Evolutionary conservation across 768 basidiomycete species (phyloP).

Genomic region (Suillus hirtellus): DNA sequence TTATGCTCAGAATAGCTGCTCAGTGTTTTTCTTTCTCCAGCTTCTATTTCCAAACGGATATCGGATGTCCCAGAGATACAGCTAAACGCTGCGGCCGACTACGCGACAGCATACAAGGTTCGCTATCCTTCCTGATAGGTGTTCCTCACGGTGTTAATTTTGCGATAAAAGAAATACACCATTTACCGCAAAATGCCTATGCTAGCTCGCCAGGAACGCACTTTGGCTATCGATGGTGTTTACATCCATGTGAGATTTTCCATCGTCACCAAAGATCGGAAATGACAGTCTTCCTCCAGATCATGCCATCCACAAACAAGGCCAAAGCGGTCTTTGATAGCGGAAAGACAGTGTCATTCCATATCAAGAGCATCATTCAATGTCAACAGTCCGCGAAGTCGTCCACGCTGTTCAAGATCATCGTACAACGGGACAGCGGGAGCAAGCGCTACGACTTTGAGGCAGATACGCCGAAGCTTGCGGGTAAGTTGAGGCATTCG

Average conservation of each 20-base stretch:
- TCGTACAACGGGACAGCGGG: conserved; percentile 70
- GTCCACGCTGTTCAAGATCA: conserved; percentile 84
- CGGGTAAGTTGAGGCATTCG: conserved; percentile 49
- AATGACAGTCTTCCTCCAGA: conserved; percentile 45
- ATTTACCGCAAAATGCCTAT: conserved; percentile 95
- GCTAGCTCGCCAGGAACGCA: conserved; percentile 87
- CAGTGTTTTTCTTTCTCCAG: conserved; percentile 37
- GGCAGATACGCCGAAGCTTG: conserved; percentile 81
- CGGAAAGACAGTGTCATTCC: conserved; percentile 90
- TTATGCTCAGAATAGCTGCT: conserved; percentile 1
- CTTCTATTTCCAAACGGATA: conserved; percentile 91
- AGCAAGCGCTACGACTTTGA: conserved; percentile 98
- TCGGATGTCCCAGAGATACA: conserved; percentile 64
- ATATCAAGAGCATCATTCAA: conserved; percentile 82
- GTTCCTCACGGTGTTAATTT: background rate
- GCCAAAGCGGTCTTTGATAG: conserved; percentile 82
- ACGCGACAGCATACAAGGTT: conserved; percentile 85
- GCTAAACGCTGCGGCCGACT: conserved; percentile 67
- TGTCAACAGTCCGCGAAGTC: conserved; percentile 84
- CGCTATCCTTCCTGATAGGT: conserved; percentile 8
- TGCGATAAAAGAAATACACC: conserved; percentile 67
- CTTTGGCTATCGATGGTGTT: conserved; percentile 91
- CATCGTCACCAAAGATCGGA: background rate
- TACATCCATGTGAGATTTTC: conserved; percentile 74
- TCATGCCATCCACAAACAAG: conserved; percentile 84